Conservation (phyloP, 2,329 filamentous ascomycete species). For the Penicillium sp. region DNA sequence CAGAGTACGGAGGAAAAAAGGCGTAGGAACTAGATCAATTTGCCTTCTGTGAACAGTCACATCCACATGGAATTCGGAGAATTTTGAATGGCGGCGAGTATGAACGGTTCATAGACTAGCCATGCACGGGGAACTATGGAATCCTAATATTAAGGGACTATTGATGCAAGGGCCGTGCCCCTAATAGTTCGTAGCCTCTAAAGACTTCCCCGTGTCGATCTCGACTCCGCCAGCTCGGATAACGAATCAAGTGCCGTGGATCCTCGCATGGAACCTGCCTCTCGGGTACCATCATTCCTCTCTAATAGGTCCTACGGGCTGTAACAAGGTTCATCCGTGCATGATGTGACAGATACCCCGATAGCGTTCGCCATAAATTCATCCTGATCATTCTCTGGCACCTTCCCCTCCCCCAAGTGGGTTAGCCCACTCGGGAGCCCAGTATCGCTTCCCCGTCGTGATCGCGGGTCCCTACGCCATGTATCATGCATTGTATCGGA, state of each 20-base stretch:
- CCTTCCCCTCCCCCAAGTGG: constrained; percentile 7
- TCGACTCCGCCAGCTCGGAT: constrained; percentile 23
- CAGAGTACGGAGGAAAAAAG: background rate
- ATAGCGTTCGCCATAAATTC: background rate
- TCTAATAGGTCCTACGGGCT: constrained; percentile 28
- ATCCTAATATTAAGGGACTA: constrained; percentile 17
- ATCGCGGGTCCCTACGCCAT: constrained; percentile 16
- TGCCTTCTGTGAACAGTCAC: background rate
- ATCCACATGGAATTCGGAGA: constrained; percentile 11
- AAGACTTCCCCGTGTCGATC: constrained; percentile 31
- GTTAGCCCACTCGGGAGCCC: constrained; percentile 16
- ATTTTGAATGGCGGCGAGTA: constrained; percentile 1
- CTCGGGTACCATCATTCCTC: constrained; percentile 20
- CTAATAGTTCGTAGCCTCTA: background rate
- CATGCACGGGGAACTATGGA: constrained; percentile 9
- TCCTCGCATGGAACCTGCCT: constrained; percentile 19
- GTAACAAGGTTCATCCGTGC: constrained; percentile 21
- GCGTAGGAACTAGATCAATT: background rate
- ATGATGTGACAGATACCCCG: constrained; percentile 33
- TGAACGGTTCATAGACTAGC: constrained; percentile 6
- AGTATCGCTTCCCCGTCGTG: constrained; percentile 22
- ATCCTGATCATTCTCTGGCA: constrained; percentile 5
- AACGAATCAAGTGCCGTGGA: constrained; percentile 35
- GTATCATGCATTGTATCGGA: constrained; percentile 13
- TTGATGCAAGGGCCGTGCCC: constrained; percentile 34